Base-by-base conservation (phyloP, 139 green algal species). In the Marvania coccoides region DNA sequence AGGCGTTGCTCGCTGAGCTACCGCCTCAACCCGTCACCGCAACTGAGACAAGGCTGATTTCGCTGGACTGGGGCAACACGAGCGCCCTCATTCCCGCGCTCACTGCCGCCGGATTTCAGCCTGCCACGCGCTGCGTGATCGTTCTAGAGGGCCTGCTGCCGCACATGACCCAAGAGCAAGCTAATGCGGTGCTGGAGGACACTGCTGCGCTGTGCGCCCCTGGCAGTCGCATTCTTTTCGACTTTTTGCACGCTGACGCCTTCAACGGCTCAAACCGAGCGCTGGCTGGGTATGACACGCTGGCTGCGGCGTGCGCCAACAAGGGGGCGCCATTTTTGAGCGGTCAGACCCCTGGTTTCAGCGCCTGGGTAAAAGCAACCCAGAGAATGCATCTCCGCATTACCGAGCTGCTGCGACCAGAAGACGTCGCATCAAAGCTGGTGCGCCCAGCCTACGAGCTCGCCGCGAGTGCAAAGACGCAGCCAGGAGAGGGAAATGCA, bases 191-290 rank as follows among this genome's bases (percentile, higher is more conserved):
- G 28, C 28, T 73, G 7, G 19, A 14, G 2, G 66, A 73, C 36
- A 6, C 63, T 15, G 34, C 38, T 1, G 66, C 56, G 10, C 59
- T 73, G 36, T 55, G 55, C 2, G 56, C 56, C 10, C 55, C 66
- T 8, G 66, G 66, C 14, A 53, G 29, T 40, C 46, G 35, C 19
- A 23, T 73, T 23, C 39, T 67, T 9, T 73, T 67, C 28, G 66
- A 73, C 47, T 59, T 47, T 1, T 8, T 73, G 35, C 55, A 67
- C 47, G 19, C 30, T 37, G 38, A 67, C 9, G 56, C 56, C 2
- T 31, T 73, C 9, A 38, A 73, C n/a, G 29, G 55, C 23, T 7
- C 31, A 5, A 30, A 19, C 15, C 5, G 13, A 30, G 29, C 56
- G 15, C 59, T 28, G 19, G 19, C 66, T 3, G 66, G 66, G 6